Conservation (phyloP, 2,329 filamentous ascomycete genomes). For the Alternaria angustiovoidea region DNA sequence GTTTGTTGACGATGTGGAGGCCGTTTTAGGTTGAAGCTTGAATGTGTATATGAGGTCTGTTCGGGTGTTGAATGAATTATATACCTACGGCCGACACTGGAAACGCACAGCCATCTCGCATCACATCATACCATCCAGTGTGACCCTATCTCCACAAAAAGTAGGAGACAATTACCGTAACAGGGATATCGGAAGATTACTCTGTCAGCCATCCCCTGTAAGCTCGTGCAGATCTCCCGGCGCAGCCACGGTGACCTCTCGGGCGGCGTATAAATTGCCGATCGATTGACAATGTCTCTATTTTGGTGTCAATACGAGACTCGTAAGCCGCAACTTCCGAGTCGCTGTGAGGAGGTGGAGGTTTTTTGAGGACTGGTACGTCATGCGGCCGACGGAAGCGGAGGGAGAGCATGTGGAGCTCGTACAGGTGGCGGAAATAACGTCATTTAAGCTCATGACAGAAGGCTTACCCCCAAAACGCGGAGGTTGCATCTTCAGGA, state of each 20-base stretch:
- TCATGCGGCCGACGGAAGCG: neutral
- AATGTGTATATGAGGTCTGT: neutral
- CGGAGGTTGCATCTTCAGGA: neutral
- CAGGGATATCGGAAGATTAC: neutral
- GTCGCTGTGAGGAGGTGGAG: neutral
- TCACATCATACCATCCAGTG: neutral
- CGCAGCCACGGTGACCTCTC: conserved; percentile 8
- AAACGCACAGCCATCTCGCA: neutral
- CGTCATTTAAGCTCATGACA: neutral
- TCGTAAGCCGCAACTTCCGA: neutral
- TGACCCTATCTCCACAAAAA: neutral
- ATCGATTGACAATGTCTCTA: neutral
- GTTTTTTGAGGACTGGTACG: neutral
- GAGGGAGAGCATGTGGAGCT: neutral
- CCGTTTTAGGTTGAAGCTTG: neutral
- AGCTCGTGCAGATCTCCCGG: conserved; percentile 11
- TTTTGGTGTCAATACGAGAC: neutral
- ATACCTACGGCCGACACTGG: neutral
- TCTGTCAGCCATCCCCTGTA: neutral
- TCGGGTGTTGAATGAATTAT: neutral
- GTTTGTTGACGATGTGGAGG: neutral
- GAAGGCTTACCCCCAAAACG: neutral
- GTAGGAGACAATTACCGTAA: neutral
- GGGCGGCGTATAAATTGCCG: neutral
- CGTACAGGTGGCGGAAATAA: neutral